Evolutionary conservation across 805 yeast genomes (phyloP), one percentile per base, ranked within the genome.

Genomic region (Helenozyma rhizophorensis): DNA sequence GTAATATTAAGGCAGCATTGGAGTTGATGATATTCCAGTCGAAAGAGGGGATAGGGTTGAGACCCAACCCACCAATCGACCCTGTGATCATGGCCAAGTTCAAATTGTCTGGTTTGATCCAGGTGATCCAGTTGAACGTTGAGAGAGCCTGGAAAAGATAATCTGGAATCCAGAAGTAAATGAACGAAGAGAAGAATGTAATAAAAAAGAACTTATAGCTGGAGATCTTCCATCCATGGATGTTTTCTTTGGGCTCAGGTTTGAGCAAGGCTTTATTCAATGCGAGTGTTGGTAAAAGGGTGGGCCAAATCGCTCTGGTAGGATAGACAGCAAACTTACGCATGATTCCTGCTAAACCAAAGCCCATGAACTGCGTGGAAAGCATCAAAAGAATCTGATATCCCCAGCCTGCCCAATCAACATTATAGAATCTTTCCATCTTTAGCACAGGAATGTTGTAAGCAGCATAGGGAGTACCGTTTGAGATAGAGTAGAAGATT

Each of bases 271-370:
- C 59, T 25, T 46, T 42, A 34, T 54, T 55, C 25, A 56, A 40
- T 10, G 62, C 64, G 11, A 55, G 34, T 3, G 54, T 50, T 3
- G 62, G 62, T 34, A 58, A 41, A 9, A 51, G 30, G 3, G 55
- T 47, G 23, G 78, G 80, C 83, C 83, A 78, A 22, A 78, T 50
- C 10, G 76, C 62, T 34, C 63, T 56, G 4, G 59, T 56, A 10
- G 78, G 78, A 45, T 75, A 76, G 7, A 78, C 68, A 2, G 67
- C 68, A 31, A 58, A 43, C 38, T 44, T 53, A 30, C 60, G 41
- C 37, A 56, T 34, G 9, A 55, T 37, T 14, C 62, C 60, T 13
- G 59, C 56, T 28, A 56, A 46, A 1, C 62, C 60, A 40, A 55
- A 49, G 2, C 62, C 62, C 52, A 55, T 39, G 33, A 51, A 55